Conservation (phyloP, 371 early-diverging fungal species). For the Blakeslea trispora region DNA sequence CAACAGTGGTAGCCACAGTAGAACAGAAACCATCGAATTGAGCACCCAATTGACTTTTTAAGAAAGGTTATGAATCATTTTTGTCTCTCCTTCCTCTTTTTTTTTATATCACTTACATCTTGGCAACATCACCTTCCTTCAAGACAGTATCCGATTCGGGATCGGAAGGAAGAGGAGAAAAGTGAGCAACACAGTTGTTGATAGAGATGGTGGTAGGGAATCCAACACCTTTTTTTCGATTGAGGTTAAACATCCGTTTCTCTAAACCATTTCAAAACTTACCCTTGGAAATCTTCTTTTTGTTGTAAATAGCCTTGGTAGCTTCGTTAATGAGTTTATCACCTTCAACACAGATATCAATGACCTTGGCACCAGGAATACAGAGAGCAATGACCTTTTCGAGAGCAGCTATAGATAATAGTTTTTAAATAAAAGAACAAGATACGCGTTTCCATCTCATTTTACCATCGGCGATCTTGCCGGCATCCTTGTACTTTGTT, state of each 20-base stretch:
- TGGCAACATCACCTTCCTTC: constrained; percentile 86
- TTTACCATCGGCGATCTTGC: constrained; percentile 85
- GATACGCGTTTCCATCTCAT: too few species aligned
- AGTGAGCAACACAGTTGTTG: constrained; percentile 87
- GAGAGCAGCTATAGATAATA: constrained; percentile 57
- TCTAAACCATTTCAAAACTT: constrained; percentile 19
- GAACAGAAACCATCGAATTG: constrained; percentile 95
- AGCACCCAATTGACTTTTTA: constrained; percentile 91
- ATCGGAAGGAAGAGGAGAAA: constrained; percentile 74
- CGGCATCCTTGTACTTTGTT: constrained; percentile 88
- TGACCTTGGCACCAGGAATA: constrained; percentile 72
- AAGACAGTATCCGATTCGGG: constrained; percentile 59
- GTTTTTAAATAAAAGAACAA: neutral
- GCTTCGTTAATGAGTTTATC: constrained; percentile 75
- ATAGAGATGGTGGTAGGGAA: constrained; percentile 87
- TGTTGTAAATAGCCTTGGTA: constrained; percentile 56
- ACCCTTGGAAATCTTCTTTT: constrained; percentile 67
- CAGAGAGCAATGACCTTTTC: constrained; percentile 68
- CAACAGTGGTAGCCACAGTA: constrained; percentile 86
- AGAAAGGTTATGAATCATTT: too few species aligned
- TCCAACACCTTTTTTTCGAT: constrained; percentile 67
- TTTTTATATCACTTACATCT: constrained; percentile 59
- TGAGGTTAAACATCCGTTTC: neutral
- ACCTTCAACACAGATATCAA: constrained; percentile 82
- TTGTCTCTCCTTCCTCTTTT: neutral